Evolutionary conservation across 768 basidiomycete species (phyloP), one percentile per base, ranked within the genome.

Genomic region (Suillus ampliporus): DNA sequence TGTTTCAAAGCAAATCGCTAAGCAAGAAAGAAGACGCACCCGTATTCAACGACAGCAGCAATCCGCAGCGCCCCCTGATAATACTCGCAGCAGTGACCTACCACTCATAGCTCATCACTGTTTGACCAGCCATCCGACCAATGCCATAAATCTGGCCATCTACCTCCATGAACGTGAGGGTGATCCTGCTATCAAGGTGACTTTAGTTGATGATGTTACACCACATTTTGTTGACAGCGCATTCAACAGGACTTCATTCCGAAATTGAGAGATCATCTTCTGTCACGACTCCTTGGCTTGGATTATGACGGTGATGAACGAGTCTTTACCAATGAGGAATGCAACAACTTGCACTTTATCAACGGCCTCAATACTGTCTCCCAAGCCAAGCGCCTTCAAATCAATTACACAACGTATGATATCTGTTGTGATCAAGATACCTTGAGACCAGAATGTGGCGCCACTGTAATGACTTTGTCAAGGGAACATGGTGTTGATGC

Each of bases 321-420:
- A 0, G 2, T 5, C 5, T 71, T 65, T 40, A 57, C 64, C 0
- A 28, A 43, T 1, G 43, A 60, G 5, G 60, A 73, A 26, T 62
- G 44, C 7, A 41, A 53, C 1, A 0, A 35, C 0, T 5, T 61
- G 2, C 37, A 13, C 0, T 23, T 74, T 8, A 14, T 66, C 3
- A 66, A 71, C 48, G 47, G 54, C 17, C 47, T 75, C 50, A 63
- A 58, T 13, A 37, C 43, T 3, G 52, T 58, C 13, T 50, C 31
- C 35, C 23, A 48, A 21, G 28, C 34, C 19, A 65, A 59, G 53
- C 44, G 5, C 21, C 41, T 69, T 40, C 66, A 57, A 9, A 41
- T 68, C 19, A 65, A 67, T 44, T 72, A 64, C 40, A 72, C 70
- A 1, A 64, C 71, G 1, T 72, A 72, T 37, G 64, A 72, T 57